These are phyloP conservation scores for Solanum pennellii DNA, from an alignment of 257 asterid genomes.

Conservation along the genomic window DNA sequence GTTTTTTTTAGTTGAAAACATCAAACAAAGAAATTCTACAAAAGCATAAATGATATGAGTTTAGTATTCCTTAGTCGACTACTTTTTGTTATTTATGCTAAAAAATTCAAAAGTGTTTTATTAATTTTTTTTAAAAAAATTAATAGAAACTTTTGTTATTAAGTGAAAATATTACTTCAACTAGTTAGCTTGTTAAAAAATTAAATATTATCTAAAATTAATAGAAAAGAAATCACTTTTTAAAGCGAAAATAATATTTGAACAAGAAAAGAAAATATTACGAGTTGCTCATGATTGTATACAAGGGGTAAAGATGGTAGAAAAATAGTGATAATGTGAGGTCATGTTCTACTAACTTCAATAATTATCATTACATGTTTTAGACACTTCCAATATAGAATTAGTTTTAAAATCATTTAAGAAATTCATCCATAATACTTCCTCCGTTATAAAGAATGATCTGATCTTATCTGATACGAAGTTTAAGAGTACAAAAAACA, in stretches of 20 bases:
- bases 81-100: too few relatives aligned
- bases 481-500: too few relatives aligned
- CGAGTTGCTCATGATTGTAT: neutral
- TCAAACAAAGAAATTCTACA: too few relatives aligned
- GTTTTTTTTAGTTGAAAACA: too few relatives aligned
- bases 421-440: neutral
- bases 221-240: neutral
- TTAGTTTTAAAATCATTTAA: neutral
- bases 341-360: neutral
- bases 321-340: neutral
- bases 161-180: neutral
- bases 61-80: neutral
- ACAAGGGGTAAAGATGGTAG: neutral
- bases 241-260: neutral
- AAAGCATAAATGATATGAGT: too few relatives aligned
- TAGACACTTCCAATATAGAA: neutral
- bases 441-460: too few relatives aligned
- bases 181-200: neutral
- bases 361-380: neutral
- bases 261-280: neutral
- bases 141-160: too few relatives aligned
- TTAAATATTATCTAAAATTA: neutral
- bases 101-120: too few relatives aligned
- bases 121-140: too few relatives aligned
- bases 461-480: too few relatives aligned